Conservation (phyloP, 768 basidiomycete species). For the Polyporus arcularius region DNA sequence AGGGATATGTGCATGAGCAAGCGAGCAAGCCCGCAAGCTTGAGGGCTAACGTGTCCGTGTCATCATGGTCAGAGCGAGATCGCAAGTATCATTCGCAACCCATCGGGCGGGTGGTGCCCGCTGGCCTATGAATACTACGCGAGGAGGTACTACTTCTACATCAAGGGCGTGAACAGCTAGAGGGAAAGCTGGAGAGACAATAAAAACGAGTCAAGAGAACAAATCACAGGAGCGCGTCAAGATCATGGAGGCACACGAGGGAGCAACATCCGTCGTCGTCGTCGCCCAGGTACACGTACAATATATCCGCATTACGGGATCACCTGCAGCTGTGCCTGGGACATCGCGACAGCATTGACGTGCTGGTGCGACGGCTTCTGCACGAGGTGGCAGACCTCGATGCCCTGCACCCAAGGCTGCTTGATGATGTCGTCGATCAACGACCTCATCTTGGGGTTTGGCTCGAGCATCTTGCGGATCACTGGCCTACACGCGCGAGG, state of each 20-base stretch:
- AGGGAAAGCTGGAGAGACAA: constrained; percentile 4
- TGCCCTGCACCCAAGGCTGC: constrained; percentile 76
- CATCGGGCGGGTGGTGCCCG: not conserved
- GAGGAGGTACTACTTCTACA: constrained; percentile 21
- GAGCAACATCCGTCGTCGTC: not conserved
- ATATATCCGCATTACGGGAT: not conserved
- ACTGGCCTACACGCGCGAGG: constrained; percentile 83
- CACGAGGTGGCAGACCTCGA: constrained; percentile 80
- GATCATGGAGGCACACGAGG: not conserved
- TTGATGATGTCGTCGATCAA: constrained; percentile 80
- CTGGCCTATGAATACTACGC: constrained; percentile 7
- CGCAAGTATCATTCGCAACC: constrained; percentile 10
- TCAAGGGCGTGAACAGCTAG: constrained; percentile 13
- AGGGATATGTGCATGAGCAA: not conserved
- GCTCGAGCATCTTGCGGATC: constrained; percentile 94
- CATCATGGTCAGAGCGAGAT: not conserved
- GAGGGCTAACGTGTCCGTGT: constrained; percentile 12
- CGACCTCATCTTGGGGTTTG: constrained; percentile 76
- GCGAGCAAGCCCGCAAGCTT: constrained; percentile 2
- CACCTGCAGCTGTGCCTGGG: constrained; percentile 52
- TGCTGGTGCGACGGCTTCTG: constrained; percentile 71
- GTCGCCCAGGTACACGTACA: not conserved
- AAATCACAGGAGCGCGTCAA: not conserved
- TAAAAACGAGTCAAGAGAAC: constrained; percentile 9
- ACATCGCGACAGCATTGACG: constrained; percentile 49